phyloP scores from a whole-genome alignment of 441 rosid genomes.

The Euphorbia corollata region DNA sequence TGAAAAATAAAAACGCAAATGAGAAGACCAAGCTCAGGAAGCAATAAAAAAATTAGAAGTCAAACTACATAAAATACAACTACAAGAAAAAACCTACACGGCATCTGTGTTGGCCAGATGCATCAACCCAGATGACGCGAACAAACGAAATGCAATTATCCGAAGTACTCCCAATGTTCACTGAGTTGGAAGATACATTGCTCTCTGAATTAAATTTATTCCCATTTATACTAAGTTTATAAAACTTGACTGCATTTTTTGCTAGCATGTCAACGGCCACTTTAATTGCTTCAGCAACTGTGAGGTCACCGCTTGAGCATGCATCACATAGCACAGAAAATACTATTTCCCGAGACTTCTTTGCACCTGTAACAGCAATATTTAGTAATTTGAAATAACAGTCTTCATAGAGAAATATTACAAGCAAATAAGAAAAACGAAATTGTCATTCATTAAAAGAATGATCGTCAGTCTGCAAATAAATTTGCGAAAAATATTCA shows the following conservation, averaged over 20 bases:
- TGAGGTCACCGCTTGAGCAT: slow-evolving; percentile 61
- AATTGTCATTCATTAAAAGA: background rate
- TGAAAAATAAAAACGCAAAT: slow-evolving; percentile 11
- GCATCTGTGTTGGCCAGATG: slow-evolving; percentile 93
- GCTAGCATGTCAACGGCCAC: slow-evolving; percentile 70
- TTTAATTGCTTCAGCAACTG: slow-evolving; percentile 72
- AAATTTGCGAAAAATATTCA: background rate
- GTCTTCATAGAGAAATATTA: slow-evolving; percentile 1
- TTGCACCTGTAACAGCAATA: slow-evolving; percentile 51
- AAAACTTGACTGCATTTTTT: slow-evolving; percentile 50
- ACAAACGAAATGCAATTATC: slow-evolving; percentile 37
- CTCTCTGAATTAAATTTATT: slow-evolving; percentile 25
- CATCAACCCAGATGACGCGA: slow-evolving; percentile 79
- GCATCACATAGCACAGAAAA: slow-evolving; percentile 68
- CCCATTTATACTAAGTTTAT: slow-evolving; percentile 40
- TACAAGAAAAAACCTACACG: slow-evolving; percentile 47
- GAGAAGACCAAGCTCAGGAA: background rate
- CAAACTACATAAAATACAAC: slow-evolving; percentile 8
- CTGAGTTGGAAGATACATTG: slow-evolving; percentile 21
- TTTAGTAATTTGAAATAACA: slow-evolving; percentile 13
- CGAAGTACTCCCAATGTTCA: slow-evolving; percentile 25
- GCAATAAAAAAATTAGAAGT: slow-evolving; percentile 6
- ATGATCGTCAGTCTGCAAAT: background rate
- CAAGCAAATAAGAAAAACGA: slow-evolving; percentile 6
- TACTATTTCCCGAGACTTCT: slow-evolving; percentile 66